phyloP scores from a whole-genome alignment of 2,329 filamentous ascomycete genomes.

The Calonectria pseudoturangicola region DNA sequence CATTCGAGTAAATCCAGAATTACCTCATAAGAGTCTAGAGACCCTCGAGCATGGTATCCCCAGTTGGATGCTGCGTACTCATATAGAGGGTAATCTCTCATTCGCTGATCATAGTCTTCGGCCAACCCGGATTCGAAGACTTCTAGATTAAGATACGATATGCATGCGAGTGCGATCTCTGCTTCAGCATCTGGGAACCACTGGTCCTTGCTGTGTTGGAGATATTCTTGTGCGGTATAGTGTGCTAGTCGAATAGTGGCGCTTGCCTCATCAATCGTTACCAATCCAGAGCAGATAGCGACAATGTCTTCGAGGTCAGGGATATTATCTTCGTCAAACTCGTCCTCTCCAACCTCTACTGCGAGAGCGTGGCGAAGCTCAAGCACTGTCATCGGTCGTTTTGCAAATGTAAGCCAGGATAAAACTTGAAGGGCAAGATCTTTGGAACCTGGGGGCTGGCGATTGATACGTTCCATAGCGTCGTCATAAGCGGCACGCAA shows the following conservation, averaged over 20 bases:
- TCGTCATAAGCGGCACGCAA: conserved; percentile 7
- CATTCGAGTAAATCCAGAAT: conserved; percentile 12
- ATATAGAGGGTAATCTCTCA: conserved; percentile 11
- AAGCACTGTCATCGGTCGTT: conserved; percentile 5
- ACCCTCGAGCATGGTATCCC: conserved; percentile 12
- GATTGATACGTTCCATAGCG: conserved; percentile 21
- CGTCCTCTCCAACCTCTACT: conserved; percentile 13
- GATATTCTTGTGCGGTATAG: conserved; percentile 31
- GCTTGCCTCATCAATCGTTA: conserved; percentile 26
- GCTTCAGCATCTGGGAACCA: conserved; percentile 13
- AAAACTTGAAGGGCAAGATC: conserved; percentile 15
- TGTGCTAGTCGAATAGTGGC: conserved; percentile 14
- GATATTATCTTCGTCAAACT: conserved; percentile 32
- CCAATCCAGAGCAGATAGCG: conserved; percentile 21
- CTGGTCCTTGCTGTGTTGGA: conserved; percentile 7
- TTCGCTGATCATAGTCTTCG: not conserved
- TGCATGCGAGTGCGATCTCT: conserved; percentile 11
- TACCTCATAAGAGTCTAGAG: not conserved
- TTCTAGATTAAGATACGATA: conserved; percentile 26
- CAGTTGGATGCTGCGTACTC: conserved; percentile 23
- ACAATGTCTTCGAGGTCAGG: conserved; percentile 15
- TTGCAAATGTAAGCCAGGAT: conserved; percentile 27
- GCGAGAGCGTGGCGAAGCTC: conserved; percentile 30
- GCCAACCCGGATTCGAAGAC: not conserved
- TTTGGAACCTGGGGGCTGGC: not conserved